Percentiles rank a stretch among this genome's conserved stretches.
Conservation (phyloP, 495 filamentous ascomycete genomes). For the Amphirosellinia nigrospora region DNA sequence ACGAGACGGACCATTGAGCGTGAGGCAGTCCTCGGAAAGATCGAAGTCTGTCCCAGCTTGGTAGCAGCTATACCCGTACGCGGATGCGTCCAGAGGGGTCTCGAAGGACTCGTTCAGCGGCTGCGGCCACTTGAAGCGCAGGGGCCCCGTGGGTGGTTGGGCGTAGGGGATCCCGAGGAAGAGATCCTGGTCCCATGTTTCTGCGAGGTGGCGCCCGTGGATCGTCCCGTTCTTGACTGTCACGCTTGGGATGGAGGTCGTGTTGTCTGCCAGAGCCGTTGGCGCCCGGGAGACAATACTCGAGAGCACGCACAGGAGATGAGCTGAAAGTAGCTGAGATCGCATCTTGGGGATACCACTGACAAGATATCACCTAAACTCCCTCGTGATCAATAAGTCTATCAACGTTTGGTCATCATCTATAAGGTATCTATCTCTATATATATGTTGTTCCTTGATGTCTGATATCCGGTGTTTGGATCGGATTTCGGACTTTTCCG, state of each 20-base stretch:
- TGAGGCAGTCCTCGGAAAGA: slow-evolving; percentile 13
- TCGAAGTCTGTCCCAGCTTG: neutral
- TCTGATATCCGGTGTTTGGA: neutral
- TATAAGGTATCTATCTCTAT: neutral
- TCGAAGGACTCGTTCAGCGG: neutral
- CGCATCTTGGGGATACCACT: neutral
- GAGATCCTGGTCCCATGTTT: slow-evolving; percentile 12
- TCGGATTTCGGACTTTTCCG: neutral
- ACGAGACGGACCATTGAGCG: neutral
- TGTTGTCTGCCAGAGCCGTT: neutral
- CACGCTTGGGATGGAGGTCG: neutral
- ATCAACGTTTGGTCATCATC: too few relatives aligned
- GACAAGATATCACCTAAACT: neutral
- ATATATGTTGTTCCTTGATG: neutral
- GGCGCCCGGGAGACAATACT: neutral
- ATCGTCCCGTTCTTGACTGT: slow-evolving; percentile 1
- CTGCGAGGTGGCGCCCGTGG: slow-evolving; percentile 11
- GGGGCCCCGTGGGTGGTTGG: slow-evolving; percentile 52
- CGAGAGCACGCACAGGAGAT: neutral
- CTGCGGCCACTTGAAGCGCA: slow-evolving; percentile 48
- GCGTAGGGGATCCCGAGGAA: slow-evolving; percentile 66
- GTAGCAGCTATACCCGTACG: neutral
- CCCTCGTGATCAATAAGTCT: too few relatives aligned
- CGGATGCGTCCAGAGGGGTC: neutral
- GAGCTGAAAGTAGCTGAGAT: neutral